These are phyloP conservation scores for Cinnamomum micranthum DNA, from an alignment of 164 flowering plant genomes.

Conservation along the genomic window DNA sequence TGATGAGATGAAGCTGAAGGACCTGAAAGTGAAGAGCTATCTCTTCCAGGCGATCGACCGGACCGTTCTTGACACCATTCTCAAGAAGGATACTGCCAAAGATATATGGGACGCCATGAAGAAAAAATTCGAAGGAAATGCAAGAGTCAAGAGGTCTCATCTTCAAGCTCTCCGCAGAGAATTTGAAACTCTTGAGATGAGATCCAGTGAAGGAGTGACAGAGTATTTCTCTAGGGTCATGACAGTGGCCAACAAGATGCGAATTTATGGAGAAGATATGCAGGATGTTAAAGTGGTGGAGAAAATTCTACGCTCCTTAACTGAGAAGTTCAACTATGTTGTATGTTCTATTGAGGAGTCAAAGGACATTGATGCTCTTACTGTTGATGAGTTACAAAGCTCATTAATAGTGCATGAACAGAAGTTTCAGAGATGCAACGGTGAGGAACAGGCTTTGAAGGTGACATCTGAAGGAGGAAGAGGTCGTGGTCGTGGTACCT, in stretches of 20 bases:
- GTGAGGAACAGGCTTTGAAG: constrained; percentile 17
- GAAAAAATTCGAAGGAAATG: constrained; percentile 15
- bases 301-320: constrained; percentile 15
- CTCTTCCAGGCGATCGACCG: not conserved
- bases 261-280: constrained; percentile 19
- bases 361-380: constrained; percentile 9
- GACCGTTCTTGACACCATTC: not conserved
- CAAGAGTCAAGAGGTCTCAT: constrained; percentile 20
- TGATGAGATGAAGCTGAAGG: constrained; percentile 13
- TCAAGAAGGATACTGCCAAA: not conserved
- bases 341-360: constrained; percentile 14
- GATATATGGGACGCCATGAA: too few relatives aligned
- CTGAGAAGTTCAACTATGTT: constrained; percentile 17
- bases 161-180: constrained; percentile 19
- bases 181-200: constrained; percentile 26
- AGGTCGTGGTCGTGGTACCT: constrained; percentile 16
- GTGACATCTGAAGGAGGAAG: constrained; percentile 14
- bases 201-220: constrained; percentile 1
- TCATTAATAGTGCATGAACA: constrained; percentile 22
- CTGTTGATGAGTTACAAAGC: constrained; percentile 23
- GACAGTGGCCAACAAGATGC: not conserved
- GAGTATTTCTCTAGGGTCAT: too few relatives aligned
- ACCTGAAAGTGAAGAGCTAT: not conserved
- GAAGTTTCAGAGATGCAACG: constrained; percentile 7
- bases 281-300: constrained; percentile 16